A percentile compares a stretch with the other conserved stretches of the same genome.
Evolutionary conservation across 345 rosid genomes (phyloP).

Genomic region (Carallia pectinifolia): DNA sequence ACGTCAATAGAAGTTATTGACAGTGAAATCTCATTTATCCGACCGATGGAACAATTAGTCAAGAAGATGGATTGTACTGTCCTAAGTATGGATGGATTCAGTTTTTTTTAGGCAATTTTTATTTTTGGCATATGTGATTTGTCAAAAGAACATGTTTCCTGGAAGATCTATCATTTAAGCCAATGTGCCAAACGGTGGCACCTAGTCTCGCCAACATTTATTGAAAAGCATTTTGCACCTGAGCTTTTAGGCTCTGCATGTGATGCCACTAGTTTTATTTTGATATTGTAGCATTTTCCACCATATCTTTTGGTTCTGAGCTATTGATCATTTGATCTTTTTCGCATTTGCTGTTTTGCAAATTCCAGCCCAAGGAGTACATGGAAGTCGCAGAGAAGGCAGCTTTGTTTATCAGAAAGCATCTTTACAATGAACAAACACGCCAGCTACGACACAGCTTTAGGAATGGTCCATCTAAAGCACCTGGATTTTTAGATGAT

Average conservation of each 20-base stretch:
- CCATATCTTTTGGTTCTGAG: not conserved
- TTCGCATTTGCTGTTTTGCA: not conserved
- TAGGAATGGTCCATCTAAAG: constrained; percentile 73
- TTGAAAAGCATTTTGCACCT: no score
- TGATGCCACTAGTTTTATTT: no score
- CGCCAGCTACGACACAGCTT: not conserved
- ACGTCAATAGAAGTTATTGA: no score
- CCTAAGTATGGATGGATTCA: not conserved
- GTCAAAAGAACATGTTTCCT: no score
- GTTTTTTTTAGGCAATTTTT: not conserved
- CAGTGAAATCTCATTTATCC: no score
- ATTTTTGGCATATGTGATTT: not conserved
- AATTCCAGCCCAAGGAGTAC: constrained; percentile 73
- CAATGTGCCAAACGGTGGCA: no score
- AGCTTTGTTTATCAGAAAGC: constrained; percentile 59
- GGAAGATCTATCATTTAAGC: no score
- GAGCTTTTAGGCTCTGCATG: no score
- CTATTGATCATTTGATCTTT: not conserved
- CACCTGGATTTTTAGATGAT: constrained; percentile 77
- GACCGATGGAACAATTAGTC: not conserved
- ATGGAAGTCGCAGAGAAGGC: constrained; percentile 83
- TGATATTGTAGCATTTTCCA: no score
- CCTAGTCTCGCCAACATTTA: no score
- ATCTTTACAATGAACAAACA: constrained; percentile 63
- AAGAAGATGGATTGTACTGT: not conserved